Conservation (phyloP, 225 moss, liverwort and hornwort genomes). For the Pseudoscleropodium purum region DNA sequence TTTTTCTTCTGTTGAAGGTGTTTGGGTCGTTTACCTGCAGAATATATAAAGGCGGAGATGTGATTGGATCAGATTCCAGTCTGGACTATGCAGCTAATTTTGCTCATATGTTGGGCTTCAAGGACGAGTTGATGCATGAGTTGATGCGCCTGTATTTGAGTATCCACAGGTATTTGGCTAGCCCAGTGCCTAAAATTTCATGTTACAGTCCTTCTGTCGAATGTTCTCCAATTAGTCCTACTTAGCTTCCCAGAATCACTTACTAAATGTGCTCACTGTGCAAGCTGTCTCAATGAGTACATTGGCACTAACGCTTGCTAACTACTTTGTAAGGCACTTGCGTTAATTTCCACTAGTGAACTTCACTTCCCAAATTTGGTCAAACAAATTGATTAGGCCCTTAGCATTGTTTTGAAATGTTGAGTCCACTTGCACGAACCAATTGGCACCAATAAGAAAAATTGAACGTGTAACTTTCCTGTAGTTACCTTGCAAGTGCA, state of each 20-base stretch:
- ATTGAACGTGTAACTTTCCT: neutral
- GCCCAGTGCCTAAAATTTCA: neutral
- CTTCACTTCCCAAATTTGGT: neutral
- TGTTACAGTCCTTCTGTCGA: neutral
- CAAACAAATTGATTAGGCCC: too few relatives aligned
- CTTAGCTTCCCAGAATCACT: neutral
- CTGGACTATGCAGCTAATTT: constrained; percentile 80
- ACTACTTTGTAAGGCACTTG: neutral
- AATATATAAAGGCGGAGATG: constrained; percentile 56
- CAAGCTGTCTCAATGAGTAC: neutral
- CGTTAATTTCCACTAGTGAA: neutral
- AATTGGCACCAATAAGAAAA: neutral
- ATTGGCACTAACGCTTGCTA: too few relatives aligned
- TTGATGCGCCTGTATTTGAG: constrained; percentile 73
- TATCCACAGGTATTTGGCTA: constrained; percentile 44
- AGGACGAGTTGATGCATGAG: constrained; percentile 75
- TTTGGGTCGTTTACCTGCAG: neutral
- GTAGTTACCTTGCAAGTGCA: neutral
- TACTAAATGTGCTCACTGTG: neutral
- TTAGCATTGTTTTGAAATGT: neutral
- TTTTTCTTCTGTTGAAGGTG: neutral
- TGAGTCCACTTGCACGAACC: neutral
- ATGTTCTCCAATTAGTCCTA: too few relatives aligned
- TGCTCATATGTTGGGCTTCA: constrained; percentile 75
- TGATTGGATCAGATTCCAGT: constrained; percentile 49